A percentile compares a stretch with the other conserved stretches of the same genome.
Evolutionary conservation across 2,329 filamentous ascomycete genomes (phyloP).

Genomic region (Conoideocrella luteorostrata): DNA sequence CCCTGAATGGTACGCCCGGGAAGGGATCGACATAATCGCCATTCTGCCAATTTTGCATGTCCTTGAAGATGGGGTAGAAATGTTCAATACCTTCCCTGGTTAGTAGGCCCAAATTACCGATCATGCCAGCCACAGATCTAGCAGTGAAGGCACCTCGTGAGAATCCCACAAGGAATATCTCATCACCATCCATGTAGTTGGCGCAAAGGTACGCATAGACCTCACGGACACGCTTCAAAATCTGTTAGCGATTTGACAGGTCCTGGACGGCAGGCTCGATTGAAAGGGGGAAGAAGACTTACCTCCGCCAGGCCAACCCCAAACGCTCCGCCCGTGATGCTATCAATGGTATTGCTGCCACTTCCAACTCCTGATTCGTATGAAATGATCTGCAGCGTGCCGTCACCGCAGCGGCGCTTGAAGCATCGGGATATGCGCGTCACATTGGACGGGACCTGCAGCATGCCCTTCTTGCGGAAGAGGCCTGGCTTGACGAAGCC

Average conservation of each 20-base stretch:
- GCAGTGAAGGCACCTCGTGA: conserved; percentile 54
- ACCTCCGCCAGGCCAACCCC: conserved; percentile 49
- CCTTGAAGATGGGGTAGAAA: conserved; percentile 51
- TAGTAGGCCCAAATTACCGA: conserved; percentile 43
- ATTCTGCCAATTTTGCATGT: conserved; percentile 48
- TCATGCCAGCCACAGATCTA: conserved; percentile 49
- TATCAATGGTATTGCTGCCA: conserved; percentile 41
- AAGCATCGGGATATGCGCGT: conserved; percentile 54
- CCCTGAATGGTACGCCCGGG: conserved; percentile 37
- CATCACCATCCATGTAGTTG: conserved; percentile 53
- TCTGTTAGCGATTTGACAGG: background rate
- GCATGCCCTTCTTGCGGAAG: conserved; percentile 28
- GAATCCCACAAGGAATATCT: conserved; percentile 51
- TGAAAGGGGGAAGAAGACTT: too few species aligned
- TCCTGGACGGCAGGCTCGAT: background rate
- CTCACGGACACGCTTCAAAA: conserved; percentile 46
- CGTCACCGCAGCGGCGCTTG: conserved; percentile 42
- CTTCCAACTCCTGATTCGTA: conserved; percentile 58
- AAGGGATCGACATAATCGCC: conserved; percentile 39
- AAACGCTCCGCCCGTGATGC: conserved; percentile 48
- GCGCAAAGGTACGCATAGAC: conserved; percentile 56
- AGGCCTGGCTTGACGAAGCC: conserved; percentile 36
- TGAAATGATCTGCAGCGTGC: conserved; percentile 50
- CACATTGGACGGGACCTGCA: conserved; percentile 52
- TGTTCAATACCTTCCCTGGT: conserved; percentile 46